Evolutionary conservation across 2,329 filamentous ascomycete genomes (phyloP).

Genomic region (Elsinoe australis): DNA sequence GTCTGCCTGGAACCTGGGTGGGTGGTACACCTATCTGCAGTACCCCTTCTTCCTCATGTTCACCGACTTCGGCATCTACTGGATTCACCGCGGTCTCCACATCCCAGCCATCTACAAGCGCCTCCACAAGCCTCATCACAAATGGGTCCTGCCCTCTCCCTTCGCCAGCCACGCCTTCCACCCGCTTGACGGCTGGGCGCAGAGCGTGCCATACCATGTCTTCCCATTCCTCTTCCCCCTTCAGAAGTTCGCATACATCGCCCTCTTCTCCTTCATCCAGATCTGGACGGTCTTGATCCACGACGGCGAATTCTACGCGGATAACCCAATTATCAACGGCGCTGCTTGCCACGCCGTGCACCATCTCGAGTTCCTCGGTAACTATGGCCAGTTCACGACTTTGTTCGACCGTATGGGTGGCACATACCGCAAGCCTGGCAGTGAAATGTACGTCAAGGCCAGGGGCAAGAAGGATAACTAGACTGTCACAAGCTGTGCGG

Average conservation of each 20-base stretch:
- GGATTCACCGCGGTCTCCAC: conserved; percentile 81
- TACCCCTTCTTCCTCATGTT: conserved; percentile 84
- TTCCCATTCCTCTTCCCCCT: conserved; percentile 90
- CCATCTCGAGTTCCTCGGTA: conserved; percentile 81
- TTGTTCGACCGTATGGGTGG: conserved; percentile 82
- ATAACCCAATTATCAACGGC: conserved; percentile 87
- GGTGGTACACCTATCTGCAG: conserved; percentile 71
- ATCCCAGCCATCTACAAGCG: conserved; percentile 74
- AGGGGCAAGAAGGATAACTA: conserved; percentile 15
- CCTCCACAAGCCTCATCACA: conserved; percentile 96
- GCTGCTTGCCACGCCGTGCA: conserved; percentile 92
- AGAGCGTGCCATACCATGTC: conserved; percentile 84
- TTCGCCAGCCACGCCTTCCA: conserved; percentile 93
- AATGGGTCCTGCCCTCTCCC: conserved; percentile 98
- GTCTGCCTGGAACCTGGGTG: conserved; percentile 63
- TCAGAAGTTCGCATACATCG: conserved; percentile 81
- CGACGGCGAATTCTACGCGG: conserved; percentile 87
- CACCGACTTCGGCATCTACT: conserved; percentile 86
- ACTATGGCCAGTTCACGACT: conserved; percentile 92
- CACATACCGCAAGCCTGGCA: conserved; percentile 68
- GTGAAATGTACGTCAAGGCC: conserved; percentile 16
- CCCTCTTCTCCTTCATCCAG: conserved; percentile 85
- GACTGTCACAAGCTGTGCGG: background rate
- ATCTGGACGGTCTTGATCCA: conserved; percentile 96
- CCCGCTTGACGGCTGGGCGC: conserved; percentile 81